Conservation (phyloP, 2,329 filamentous ascomycete species). For the Scedosporium apiospermum region DNA sequence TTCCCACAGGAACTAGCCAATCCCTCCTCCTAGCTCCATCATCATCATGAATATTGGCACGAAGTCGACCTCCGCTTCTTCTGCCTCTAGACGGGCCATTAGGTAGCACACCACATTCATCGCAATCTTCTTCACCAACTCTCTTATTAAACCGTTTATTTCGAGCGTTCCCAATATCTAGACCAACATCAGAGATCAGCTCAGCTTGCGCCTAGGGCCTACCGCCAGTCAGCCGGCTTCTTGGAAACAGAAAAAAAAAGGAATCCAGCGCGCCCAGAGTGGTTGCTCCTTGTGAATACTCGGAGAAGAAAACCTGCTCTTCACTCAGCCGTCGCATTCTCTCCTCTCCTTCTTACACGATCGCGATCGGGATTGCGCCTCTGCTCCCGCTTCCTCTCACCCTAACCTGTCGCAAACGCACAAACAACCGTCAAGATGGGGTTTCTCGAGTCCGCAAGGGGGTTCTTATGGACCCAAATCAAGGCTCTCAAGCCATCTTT, state of each 20-base stretch:
- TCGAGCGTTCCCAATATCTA: no score
- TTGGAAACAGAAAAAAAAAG: no score
- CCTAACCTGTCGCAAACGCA: not conserved
- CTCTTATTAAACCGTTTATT: not conserved
- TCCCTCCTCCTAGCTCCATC: not conserved
- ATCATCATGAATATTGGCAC: constrained; percentile 1
- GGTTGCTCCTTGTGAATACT: no score
- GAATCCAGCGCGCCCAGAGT: no score
- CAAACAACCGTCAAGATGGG: not conserved
- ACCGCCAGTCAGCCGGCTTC: no score
- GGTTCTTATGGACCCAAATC: constrained; percentile 29
- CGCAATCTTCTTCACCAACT: not conserved
- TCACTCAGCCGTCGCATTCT: no score
- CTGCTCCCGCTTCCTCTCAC: not conserved
- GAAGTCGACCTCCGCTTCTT: not conserved
- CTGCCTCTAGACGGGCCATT: not conserved
- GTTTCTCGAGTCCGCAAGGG: not conserved
- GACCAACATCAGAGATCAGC: no score
- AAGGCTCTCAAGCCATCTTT: constrained; percentile 46
- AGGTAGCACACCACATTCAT: not conserved
- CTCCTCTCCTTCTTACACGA: no score
- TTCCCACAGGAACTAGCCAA: not conserved
- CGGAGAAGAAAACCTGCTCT: no score
- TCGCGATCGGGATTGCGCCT: no score
- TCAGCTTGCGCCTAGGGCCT: no score